These are phyloP conservation scores for Rutstroemia sp. DNA, from an alignment of 2,329 filamentous ascomycete species.

Conservation along the genomic window DNA sequence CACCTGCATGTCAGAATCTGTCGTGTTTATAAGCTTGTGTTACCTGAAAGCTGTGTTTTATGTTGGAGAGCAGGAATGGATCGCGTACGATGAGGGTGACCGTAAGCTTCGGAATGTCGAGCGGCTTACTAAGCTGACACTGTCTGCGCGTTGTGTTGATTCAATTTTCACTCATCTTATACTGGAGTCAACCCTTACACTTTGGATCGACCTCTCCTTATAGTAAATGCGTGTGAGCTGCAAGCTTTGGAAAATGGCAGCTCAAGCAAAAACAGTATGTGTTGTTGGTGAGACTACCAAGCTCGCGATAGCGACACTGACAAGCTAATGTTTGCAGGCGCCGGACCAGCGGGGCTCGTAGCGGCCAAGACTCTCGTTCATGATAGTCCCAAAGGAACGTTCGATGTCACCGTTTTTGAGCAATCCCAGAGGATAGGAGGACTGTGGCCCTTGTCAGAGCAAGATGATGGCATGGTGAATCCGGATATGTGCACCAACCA, in stretches of 20 bases:
- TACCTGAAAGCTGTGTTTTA: too few relatives aligned
- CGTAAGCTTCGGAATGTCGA: too few relatives aligned
- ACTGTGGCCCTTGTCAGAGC: constrained; percentile 57
- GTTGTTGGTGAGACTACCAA: constrained; percentile 19
- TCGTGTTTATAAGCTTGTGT: too few relatives aligned
- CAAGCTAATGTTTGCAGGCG: constrained; percentile 40
- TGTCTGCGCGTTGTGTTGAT: too few relatives aligned
- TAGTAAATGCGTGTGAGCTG: constrained; percentile 3
- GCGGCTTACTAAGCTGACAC: too few relatives aligned
- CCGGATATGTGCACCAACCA: constrained; percentile 68
- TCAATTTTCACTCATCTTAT: too few relatives aligned
- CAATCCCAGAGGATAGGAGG: constrained; percentile 59
- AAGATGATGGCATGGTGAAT: constrained; percentile 46
- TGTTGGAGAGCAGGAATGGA: too few relatives aligned
- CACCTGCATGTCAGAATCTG: not conserved
- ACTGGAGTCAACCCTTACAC: too few relatives aligned
- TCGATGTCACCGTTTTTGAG: constrained; percentile 66
- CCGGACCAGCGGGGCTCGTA: constrained; percentile 61
- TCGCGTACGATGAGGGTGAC: too few relatives aligned
- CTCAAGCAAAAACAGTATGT: constrained; percentile 20
- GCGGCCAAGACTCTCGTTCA: constrained; percentile 67
- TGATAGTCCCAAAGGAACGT: constrained; percentile 45
- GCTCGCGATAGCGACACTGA: not conserved
- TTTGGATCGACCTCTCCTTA: not conserved
- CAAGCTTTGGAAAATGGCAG: constrained; percentile 1